A percentile compares a stretch with the other conserved stretches of the same genome.
Evolutionary conservation across 2,329 filamentous ascomycete genomes (phyloP).

Genomic region (Verticillium isaacii): DNA sequence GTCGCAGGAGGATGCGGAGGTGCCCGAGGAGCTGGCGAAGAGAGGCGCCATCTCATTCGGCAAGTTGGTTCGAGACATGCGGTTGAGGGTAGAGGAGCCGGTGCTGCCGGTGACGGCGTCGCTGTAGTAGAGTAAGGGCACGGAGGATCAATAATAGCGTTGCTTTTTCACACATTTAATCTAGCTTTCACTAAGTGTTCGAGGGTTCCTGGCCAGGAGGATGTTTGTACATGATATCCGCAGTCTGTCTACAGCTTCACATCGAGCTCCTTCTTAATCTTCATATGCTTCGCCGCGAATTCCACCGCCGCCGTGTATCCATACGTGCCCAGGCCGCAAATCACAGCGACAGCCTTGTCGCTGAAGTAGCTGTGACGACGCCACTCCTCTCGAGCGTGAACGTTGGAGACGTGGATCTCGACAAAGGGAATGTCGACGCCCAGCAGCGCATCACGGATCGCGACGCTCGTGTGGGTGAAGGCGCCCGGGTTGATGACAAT

Average conservation of each 20-base stretch:
- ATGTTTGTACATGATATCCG: not conserved
- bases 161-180: not conserved
- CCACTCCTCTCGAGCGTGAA: conserved; percentile 67
- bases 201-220: not conserved
- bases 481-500: conserved; percentile 74
- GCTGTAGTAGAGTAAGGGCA: conserved; percentile 15
- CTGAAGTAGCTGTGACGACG: conserved; percentile 67
- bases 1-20: conserved; percentile 40
- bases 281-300: conserved; percentile 42
- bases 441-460: conserved; percentile 67
- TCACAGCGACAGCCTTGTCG: conserved; percentile 71
- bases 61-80: conserved; percentile 33
- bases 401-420: conserved; percentile 73
- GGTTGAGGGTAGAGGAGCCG: conserved; percentile 18
- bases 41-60: conserved; percentile 47
- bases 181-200: not conserved
- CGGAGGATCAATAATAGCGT: not conserved
- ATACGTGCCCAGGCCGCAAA: conserved; percentile 62
- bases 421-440: conserved; percentile 69
- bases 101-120: conserved; percentile 26
- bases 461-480: conserved; percentile 72
- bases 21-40: conserved; percentile 57
- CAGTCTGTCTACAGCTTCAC: conserved; percentile 10
- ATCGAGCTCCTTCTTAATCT: conserved; percentile 21
- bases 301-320: conserved; percentile 60